A percentile compares a stretch with the other conserved stretches of the same genome.
These are phyloP conservation scores for Macrotyloma uniflorum DNA, from an alignment of 306 rosid genomes.

Conservation along the genomic window DNA sequence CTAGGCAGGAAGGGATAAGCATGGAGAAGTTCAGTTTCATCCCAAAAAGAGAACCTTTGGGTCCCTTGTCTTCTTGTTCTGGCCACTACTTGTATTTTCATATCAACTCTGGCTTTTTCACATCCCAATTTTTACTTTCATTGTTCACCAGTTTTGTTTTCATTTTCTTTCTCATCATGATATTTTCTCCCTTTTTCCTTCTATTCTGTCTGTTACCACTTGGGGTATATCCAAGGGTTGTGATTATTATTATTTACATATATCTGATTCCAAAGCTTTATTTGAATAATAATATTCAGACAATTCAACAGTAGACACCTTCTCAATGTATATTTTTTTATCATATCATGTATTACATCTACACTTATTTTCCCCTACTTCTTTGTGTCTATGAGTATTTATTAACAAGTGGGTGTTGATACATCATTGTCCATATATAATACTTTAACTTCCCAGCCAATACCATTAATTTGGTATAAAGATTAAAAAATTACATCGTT, in stretches of 20 bases:
- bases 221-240: not conserved
- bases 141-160: not conserved
- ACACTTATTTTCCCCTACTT: not conserved
- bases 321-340: not conserved
- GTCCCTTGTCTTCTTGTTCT: conserved; percentile 69
- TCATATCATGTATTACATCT: not conserved
- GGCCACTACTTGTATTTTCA: conserved; percentile 51
- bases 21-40: conserved; percentile 68
- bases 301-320: not conserved
- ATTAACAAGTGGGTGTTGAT: not conserved
- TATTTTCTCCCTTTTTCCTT: not conserved
- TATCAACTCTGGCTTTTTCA: not conserved
- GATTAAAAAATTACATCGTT: conserved; percentile 52
- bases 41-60: conserved; percentile 55
- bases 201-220: not conserved
- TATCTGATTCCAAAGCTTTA: conserved; percentile 49
- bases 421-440: conserved; percentile 2
- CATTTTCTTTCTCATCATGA: not conserved
- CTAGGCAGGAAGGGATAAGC: conserved; percentile 59
- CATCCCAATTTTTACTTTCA: not conserved
- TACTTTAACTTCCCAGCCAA: conserved; percentile 37
- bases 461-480: conserved; percentile 39
- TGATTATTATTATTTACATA: conserved; percentile 23
- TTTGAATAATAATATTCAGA: conserved; percentile 35
- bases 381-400: not conserved